Conservation (phyloP, 2,329 filamentous ascomycete species). For the Mycocentrospora acerina region DNA sequence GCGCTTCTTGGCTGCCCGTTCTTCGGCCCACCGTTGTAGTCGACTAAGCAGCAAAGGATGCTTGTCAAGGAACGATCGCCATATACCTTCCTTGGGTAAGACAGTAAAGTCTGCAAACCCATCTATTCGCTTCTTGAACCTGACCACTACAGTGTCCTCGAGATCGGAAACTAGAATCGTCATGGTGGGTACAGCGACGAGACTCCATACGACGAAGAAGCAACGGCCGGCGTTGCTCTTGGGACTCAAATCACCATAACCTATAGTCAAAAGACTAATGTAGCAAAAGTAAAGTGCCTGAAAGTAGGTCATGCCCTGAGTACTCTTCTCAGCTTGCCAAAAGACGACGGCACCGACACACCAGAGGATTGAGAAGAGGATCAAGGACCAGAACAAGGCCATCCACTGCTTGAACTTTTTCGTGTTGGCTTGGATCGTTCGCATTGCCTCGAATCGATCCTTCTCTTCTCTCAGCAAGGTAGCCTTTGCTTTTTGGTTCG, state of each 20-base stretch:
- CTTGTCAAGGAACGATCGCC: slow-evolving; percentile 52
- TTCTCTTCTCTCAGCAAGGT: slow-evolving; percentile 60
- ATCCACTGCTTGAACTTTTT: slow-evolving; percentile 71
- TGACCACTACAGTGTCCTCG: slow-evolving; percentile 75
- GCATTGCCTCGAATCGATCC: slow-evolving; percentile 77
- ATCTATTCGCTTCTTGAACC: slow-evolving; percentile 64
- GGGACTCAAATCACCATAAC: slow-evolving; percentile 79
- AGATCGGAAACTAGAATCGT: slow-evolving; percentile 67
- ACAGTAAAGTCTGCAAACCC: slow-evolving; percentile 66
- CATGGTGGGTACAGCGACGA: slow-evolving; percentile 84
- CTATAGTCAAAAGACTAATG: slow-evolving; percentile 78
- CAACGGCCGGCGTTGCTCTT: slow-evolving; percentile 75
- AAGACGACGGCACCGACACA: slow-evolving; percentile 78
- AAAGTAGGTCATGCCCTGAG: slow-evolving; percentile 69
- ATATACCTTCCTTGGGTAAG: slow-evolving; percentile 62
- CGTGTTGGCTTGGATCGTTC: slow-evolving; percentile 70
- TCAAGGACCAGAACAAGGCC: slow-evolving; percentile 66
- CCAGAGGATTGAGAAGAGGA: slow-evolving; percentile 75
- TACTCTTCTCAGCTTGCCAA: slow-evolving; percentile 57
- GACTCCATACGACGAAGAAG: slow-evolving; percentile 92
- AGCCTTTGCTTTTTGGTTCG: slow-evolving; percentile 46
- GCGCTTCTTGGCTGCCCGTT: slow-evolving; percentile 40
- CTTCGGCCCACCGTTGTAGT: slow-evolving; percentile 39
- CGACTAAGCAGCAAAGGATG: slow-evolving; percentile 48
- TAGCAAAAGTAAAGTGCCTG: slow-evolving; percentile 84